Base-by-base conservation (phyloP, 805 yeast species). In the Saccharomycopsis fodiens region DNA sequence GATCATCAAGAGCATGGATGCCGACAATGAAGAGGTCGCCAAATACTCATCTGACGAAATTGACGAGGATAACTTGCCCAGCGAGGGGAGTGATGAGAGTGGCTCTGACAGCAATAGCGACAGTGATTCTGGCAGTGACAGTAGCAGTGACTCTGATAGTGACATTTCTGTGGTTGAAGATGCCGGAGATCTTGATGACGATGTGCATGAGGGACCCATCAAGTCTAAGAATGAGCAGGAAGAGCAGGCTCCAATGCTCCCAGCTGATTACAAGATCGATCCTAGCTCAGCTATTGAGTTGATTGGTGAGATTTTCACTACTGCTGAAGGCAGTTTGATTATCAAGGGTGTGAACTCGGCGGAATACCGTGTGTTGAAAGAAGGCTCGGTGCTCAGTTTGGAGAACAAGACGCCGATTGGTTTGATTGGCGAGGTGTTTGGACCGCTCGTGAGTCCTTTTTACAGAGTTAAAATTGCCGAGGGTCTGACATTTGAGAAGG, bases 401-500 rank as follows among this genome's bases (percentile, higher is more conserved):
- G 81, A 78, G 52, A 87, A 85, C 58, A 69, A 82, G 39, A 69
- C 74, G 1, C 63, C 82, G 1, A 55, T 93, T 13, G 97, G 97
- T 0, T 79, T 82, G 1, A 65, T 91, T 7, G 83, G 78, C 57
- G 98, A 93, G 60, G 85, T 87, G 0, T 87, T 93, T 66, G 98
- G 98, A 0, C 82, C 86, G 8, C 71, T 93, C 4, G 83, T 85
- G 51, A 63, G 76, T 16, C 98, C 99, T 0, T 68, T 81, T 39
- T 89, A 87, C 59, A 70, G 95, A 34, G 82, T 93, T 1, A 78
- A 79, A 47, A 78, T 85, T 58, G 72, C 74, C 46, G 76, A 72
- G 37, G 63, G 73, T 19, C 72, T 67, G 15, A 63, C 61, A n/a
- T 69, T 74, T 46, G 71, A 64, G 2, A 63, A 57, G 21, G 89